Evolutionary conservation across 257 asterid genomes (phyloP), one percentile per base, ranked within the genome.

Genomic region (Penstemon newberryi): DNA sequence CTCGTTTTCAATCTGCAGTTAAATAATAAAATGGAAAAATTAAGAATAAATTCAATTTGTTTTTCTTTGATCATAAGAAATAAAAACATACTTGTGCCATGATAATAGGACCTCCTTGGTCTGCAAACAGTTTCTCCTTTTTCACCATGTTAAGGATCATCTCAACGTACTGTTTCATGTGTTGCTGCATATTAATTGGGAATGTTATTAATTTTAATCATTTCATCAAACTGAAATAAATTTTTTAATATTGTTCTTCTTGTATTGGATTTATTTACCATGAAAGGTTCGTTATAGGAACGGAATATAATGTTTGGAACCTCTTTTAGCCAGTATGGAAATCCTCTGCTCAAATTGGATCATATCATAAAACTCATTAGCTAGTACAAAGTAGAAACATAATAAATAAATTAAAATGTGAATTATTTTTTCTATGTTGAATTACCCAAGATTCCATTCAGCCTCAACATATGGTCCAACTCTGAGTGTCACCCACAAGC

Each of bases 31-130:
- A 65, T 3, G 56, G 8, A 12, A 39, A 67, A 11, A 41, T n/a
- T 51, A 44, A 56, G 40, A 71, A 18, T 9, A 50, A 41, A 43
- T 37, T 12, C 3, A 45, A 18, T 9, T 2, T 40, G 18, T 41
- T 36, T 8, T 51, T 33, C 3, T 52, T 1, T 51, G 36, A 15
- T 52, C 11, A 60, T 5, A 45, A 46, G 33, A 33, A 56, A 51
- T 5, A 8, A 1, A 13, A 8, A 8, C 40, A 18, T 68, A 83
- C 96, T 81, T 91, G 98, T 6, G 98, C 98, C 87, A 93, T 8
- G 70, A 93, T 90, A 52, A 93, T 88, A 12, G 98, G 98, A 40
- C 98, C 98, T 73, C 99, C 99, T 78, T 94, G 97, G 37, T 90
- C 95, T 11, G 95, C 95, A 66, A 94, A 94, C 5, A 94, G 78